Conservation (phyloP, 176 grass and related monocot genomes). For the Paspalum notatum region DNA sequence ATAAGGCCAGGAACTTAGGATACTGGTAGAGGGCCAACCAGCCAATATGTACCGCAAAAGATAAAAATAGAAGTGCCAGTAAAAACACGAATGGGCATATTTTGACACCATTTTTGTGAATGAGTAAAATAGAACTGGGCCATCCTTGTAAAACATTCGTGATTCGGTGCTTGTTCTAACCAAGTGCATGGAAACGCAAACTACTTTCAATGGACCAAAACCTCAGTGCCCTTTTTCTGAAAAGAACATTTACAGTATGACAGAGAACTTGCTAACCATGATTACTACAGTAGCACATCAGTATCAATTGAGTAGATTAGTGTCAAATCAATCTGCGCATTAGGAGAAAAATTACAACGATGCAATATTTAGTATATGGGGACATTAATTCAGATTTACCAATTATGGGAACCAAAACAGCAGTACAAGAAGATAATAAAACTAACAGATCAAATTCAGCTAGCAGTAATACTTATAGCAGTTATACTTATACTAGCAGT, state of each 20-base stretch:
- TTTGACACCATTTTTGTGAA: background rate
- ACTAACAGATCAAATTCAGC: too few relatives aligned
- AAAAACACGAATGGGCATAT: background rate
- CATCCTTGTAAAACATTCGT: background rate
- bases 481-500: too few relatives aligned
- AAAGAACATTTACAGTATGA: background rate
- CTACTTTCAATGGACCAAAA: background rate
- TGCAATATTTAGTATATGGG: too few relatives aligned
- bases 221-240: background rate
- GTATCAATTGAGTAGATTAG: background rate
- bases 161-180: background rate
- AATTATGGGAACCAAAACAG: background rate
- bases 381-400: background rate
- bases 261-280: background rate
- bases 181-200: background rate
- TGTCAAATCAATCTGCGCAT: background rate
- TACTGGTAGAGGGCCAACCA: background rate
- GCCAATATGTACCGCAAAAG: background rate
- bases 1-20: background rate
- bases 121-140: background rate
- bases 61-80: background rate
- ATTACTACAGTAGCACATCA: background rate
- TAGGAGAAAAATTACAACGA: background rate
- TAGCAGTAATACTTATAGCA: too few relatives aligned
- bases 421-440: too few relatives aligned